Percentiles rank a stretch among this genome's conserved stretches.
Evolutionary conservation across 2,329 filamentous ascomycete genomes (phyloP).

Genomic region (Exserohilum rostratum): DNA sequence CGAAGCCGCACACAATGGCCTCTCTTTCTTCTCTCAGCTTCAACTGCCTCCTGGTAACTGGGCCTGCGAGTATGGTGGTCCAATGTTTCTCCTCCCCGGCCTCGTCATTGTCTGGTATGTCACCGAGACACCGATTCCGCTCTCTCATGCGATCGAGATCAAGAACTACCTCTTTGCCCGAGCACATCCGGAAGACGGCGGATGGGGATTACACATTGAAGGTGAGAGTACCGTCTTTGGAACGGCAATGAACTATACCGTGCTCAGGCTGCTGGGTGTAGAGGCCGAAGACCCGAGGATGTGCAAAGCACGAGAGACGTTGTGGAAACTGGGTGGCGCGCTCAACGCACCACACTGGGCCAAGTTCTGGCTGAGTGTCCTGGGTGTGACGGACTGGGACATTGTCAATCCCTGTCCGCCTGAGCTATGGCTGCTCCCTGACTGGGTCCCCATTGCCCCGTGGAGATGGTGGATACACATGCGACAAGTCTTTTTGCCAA

Average conservation of each 20-base stretch:
- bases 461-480: conserved; percentile 99
- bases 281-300: conserved; percentile 82
- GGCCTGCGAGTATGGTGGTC: conserved; percentile 97
- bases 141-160: conserved; percentile 82
- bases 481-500: conserved; percentile 91
- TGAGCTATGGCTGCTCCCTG: conserved; percentile 89
- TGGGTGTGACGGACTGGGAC: conserved; percentile 87
- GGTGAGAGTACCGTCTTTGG: conserved; percentile 92
- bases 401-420: conserved; percentile 93
- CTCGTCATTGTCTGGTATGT: conserved; percentile 86
- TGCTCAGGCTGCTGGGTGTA: conserved; percentile 80
- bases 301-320: conserved; percentile 78
- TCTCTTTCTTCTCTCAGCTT: conserved; percentile 86
- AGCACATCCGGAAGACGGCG: conserved; percentile 85
- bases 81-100: conserved; percentile 92
- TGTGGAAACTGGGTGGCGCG: conserved; percentile 87
- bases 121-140: conserved; percentile 84
- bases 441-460: conserved; percentile 87
- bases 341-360: conserved; percentile 88
- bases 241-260: conserved; percentile 84
- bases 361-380: conserved; percentile 91
- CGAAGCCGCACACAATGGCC: conserved; percentile 79
- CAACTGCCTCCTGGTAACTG: conserved; percentile 91
- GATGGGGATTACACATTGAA: conserved; percentile 96
- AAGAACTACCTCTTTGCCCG: conserved; percentile 89